Conservation (phyloP, 108 stramenopile genomes). For the Cyclotella baltica region DNA sequence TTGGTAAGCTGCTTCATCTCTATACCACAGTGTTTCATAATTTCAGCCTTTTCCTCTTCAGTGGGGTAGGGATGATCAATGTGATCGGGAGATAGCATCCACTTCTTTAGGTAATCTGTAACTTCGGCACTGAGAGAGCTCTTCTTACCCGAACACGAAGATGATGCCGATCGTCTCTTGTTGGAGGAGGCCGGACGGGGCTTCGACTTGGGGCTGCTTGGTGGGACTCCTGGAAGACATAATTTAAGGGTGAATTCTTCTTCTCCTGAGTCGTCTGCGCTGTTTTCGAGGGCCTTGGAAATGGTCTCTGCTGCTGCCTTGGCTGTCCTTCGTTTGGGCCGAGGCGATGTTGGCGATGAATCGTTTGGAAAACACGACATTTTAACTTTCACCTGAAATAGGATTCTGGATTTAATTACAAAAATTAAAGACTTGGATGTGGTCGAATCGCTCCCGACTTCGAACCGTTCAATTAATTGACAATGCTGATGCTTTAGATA, state of each 20-base stretch:
- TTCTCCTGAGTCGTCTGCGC: background rate
- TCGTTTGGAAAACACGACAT: background rate
- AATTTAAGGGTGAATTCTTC: slow-evolving; percentile 7
- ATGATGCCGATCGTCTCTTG: background rate
- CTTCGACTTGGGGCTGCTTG: background rate
- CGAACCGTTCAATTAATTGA: background rate
- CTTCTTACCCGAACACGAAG: slow-evolving; percentile 30
- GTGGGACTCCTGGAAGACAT: background rate
- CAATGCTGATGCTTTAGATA: background rate
- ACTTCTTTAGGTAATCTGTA: slow-evolving; percentile 58
- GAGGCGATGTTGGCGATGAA: background rate
- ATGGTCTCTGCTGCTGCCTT: slow-evolving; percentile 31
- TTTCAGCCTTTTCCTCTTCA: slow-evolving; percentile 50
- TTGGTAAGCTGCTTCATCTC: slow-evolving; percentile 63
- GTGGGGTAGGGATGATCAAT: slow-evolving; percentile 67
- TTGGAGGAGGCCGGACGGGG: background rate
- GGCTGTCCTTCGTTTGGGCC: slow-evolving; percentile 44
- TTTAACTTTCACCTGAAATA: background rate
- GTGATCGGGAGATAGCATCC: slow-evolving; percentile 57
- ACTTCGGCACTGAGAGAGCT: slow-evolving; percentile 41
- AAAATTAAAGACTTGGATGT: background rate
- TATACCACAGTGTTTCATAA: slow-evolving; percentile 54
- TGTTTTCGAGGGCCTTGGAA: slow-evolving; percentile 5
- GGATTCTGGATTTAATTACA: slow-evolving; percentile 1
- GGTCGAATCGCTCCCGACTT: background rate